Percentiles rank a stretch among this genome's conserved stretches.
phyloP scores from a whole-genome alignment of 768 basidiomycete species.

The Sarcodon aspratus region DNA sequence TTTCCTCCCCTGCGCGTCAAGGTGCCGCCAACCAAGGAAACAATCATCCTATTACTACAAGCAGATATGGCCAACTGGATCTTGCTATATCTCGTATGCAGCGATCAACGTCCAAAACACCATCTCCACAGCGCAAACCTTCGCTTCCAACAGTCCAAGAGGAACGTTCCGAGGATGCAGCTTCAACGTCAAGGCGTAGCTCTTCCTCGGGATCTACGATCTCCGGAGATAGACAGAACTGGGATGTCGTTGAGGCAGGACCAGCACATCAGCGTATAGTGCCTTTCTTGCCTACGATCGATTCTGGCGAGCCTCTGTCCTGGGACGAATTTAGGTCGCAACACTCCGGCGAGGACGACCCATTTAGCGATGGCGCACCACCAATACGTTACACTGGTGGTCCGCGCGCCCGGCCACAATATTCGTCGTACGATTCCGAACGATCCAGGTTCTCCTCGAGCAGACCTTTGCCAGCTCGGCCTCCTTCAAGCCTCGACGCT shows the following conservation, averaged over 20 bases:
- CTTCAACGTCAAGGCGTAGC: constrained; percentile 11
- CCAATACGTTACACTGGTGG: background rate
- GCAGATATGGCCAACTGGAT: background rate
- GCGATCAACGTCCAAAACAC: background rate
- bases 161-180: constrained; percentile 12
- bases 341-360: constrained; percentile 12
- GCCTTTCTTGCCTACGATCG: constrained; percentile 17
- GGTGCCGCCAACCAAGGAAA: background rate
- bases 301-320: constrained; percentile 19
- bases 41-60: background rate
- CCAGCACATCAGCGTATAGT: background rate
- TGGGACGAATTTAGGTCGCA: constrained; percentile 9
- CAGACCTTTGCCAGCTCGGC: background rate
- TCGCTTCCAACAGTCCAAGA: constrained; percentile 13
- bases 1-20: background rate
- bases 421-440: background rate
- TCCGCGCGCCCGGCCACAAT: background rate
- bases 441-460: constrained; percentile 1
- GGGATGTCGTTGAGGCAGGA: constrained; percentile 2
- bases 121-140: constrained; percentile 9
- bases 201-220: constrained; percentile 6
- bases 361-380: constrained; percentile 14
- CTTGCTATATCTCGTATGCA: background rate
- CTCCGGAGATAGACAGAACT: background rate
- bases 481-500: background rate